A percentile compares a stretch with the other conserved stretches of the same genome.
phyloP scores from a whole-genome alignment of 768 basidiomycete genomes.

The Boletus vinaceobasis region DNA sequence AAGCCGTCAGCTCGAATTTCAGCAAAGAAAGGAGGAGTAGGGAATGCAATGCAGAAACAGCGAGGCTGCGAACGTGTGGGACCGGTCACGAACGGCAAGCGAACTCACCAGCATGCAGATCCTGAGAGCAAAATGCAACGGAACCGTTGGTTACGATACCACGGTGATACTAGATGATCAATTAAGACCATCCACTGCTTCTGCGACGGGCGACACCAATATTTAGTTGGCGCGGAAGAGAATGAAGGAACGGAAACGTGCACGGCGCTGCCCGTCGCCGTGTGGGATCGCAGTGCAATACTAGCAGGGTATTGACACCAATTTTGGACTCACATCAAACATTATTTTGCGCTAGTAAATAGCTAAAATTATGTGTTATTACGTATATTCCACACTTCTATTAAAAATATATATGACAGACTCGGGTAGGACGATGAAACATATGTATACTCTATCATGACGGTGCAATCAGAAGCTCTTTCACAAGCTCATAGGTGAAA shows the following conservation, averaged over 20 bases:
- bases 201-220: constrained; percentile 3
- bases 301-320: neutral
- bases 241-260: constrained; percentile 14
- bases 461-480: constrained; percentile 42
- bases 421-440: neutral
- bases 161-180: constrained; percentile 17
- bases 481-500: constrained; percentile 75
- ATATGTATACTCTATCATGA: constrained; percentile 3
- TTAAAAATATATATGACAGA: neutral
- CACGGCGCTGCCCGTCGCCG: constrained; percentile 13
- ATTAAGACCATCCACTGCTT: constrained; percentile 25
- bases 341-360: constrained; percentile 6
- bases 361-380: constrained; percentile 4
- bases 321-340: constrained; percentile 10
- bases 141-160: neutral
- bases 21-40: constrained; percentile 9
- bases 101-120: constrained; percentile 25
- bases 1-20: constrained; percentile 14
- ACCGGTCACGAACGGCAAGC: neutral
- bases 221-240: neutral
- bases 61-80: constrained; percentile 24
- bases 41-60: constrained; percentile 24
- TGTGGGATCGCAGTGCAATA: constrained; percentile 10
- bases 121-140: constrained; percentile 10
- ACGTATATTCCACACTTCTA: neutral